Evolutionary conservation across 768 basidiomycete species (phyloP).

Genomic region (Phaeolepiota aurea): DNA sequence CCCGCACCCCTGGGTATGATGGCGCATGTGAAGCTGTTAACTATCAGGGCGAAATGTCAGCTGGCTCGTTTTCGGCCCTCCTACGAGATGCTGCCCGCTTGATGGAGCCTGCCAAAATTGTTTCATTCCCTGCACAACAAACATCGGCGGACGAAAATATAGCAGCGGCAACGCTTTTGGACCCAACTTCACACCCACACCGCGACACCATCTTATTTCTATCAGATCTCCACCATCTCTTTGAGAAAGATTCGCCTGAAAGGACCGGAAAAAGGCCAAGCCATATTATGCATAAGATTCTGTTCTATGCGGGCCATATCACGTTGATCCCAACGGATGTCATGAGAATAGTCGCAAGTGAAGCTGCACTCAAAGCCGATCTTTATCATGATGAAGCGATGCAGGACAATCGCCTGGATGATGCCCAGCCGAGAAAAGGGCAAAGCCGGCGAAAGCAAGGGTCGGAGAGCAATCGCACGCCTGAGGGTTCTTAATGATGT

Average conservation of each 20-base stretch:
- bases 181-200: constrained; percentile 29
- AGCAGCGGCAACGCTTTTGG: constrained; percentile 1
- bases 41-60: constrained; percentile 24
- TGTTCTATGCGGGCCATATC: constrained; percentile 63
- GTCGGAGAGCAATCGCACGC: no score
- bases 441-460: background rate
- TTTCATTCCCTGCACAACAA: constrained; percentile 7
- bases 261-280: constrained; percentile 11
- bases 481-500: no score
- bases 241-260: constrained; percentile 11
- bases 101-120: constrained; percentile 38
- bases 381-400: background rate
- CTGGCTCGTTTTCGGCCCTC: constrained; percentile 41
- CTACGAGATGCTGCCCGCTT: constrained; percentile 47
- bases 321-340: constrained; percentile 35
- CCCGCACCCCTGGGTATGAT: no score
- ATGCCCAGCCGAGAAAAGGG: constrained; percentile 1
- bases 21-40: background rate
- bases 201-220: constrained; percentile 35
- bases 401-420: constrained; percentile 5
- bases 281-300: constrained; percentile 50
- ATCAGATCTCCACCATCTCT: constrained; percentile 46
- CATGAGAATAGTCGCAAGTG: constrained; percentile 33
- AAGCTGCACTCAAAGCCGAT: constrained; percentile 18
- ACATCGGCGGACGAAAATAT: background rate